Base-by-base conservation (phyloP, 352 stramenopile species). In the Blastocystis sp. region DNA sequence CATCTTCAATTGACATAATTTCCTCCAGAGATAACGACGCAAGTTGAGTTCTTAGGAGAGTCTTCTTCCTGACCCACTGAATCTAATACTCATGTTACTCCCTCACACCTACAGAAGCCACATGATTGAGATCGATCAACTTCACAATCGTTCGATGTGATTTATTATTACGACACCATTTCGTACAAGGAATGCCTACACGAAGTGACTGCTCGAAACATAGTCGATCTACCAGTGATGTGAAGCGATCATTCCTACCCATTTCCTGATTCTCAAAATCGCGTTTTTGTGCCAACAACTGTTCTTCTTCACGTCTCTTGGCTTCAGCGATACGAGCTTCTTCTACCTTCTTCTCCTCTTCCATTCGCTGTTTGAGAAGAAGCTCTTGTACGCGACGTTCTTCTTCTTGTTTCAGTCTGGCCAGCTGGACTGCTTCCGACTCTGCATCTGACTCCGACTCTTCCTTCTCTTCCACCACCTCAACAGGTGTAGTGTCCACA, bases 31-130 rank as follows among this genome's bases (percentile, higher is more conserved):
- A 33, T 3, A 84, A 24, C 7, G 24, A 33, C 22, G 30, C 73
- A 4, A 68, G 9, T 27, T 35, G n/a, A 27, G 53, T 33, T 35
- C 68, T 54, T 4, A 84, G 37, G 22, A 66, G 5, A 17, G n/a
- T 11, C 53, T 84, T 69, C 56, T 84, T 84, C 48, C 73, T 3
- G 24, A 27, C 44, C 73, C 73, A 84, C 53, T 84, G 44, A 17
- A 84, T 68, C 73, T 84, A 84, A 44, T 37, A 11, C 22, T 66
- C 73, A 68, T 37, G 6, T n/a, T 22, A n/a, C 15, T 17, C 30
- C 9, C 19, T n/a, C 30, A 66, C 42, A 19, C 51, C 27, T 69
- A 84, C 73, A 17, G 5, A 53, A 30, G 22, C 30, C 51, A 40
- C 19, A 1, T 9, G 33, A 19, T 66, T 44, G 30, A 35, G 48